Base-by-base conservation (phyloP, 352 stramenopile species). In the Poterioochromonas sp. region DNA sequence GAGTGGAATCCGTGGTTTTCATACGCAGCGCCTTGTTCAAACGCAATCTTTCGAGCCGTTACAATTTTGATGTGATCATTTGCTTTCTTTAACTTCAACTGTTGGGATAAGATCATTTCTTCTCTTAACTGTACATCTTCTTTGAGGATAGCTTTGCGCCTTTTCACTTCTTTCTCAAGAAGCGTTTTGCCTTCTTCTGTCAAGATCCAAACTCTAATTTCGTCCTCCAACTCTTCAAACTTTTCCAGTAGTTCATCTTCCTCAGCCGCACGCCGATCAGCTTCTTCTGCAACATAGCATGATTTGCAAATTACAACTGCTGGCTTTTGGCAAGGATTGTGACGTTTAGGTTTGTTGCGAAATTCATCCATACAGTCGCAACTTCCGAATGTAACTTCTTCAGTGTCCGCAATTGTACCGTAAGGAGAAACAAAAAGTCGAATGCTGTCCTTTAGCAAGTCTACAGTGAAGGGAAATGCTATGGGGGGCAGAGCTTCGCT, bases 391-490 rank as follows among this genome's bases (percentile, higher is more conserved):
- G 12, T 15, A 5, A 58, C 15, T 35, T 37, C 20, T 54, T 74
- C 65, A 1, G 65, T 74, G 43, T 74, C 40, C 0, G 39, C 65
- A 74, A 74, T 39, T 1, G 20, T 11, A 8, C 65, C 65, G 29
- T 74, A 74, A 18, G 65, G 65, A 58, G 39, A 58, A 39, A 54
- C 11, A 54, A 54, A 74, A 12, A 74, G 29, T 35, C 65, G 37
- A 51, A 74, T 58, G 29, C 65, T 74, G 40, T 74, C 65, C 29
- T 74, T 74, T 35, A 74, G 29, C 43, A 74, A 54, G 11, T 74
- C 65, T 26, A 74, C 40, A 39, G 65, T 74, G 65, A 74, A 74
- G 5, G 65, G 65, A 39, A 74, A 74, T 26, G 40, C 20, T 8
- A 54, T 74, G 11, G 35, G 65, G 3, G 65, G 65, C 29, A 74